Percentiles rank a stretch among this genome's conserved stretches.
phyloP scores from a whole-genome alignment of 2,329 filamentous ascomycete species.

The Fonsecaea pedrosoi region DNA sequence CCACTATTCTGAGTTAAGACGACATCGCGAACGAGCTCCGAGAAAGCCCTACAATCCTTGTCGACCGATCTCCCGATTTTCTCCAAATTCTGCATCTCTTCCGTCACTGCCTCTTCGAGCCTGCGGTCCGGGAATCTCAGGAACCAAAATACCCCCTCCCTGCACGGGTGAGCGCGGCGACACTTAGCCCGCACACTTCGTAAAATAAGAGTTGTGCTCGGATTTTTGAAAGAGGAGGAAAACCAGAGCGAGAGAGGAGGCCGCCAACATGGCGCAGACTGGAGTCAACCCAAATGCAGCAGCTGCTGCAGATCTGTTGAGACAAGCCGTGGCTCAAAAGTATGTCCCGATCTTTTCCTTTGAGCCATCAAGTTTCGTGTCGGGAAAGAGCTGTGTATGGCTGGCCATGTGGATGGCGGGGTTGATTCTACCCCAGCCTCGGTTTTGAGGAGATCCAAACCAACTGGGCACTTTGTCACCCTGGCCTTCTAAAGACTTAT shows the following conservation, averaged over 20 bases:
- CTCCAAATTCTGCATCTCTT: slow-evolving; percentile 38
- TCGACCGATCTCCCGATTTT: slow-evolving; percentile 35
- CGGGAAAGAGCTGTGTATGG: slow-evolving; percentile 18
- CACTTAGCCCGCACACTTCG: slow-evolving; percentile 4
- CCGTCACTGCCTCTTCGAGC: slow-evolving; percentile 31
- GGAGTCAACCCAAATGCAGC: slow-evolving; percentile 56
- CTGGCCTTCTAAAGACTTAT: not conserved
- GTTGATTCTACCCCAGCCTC: slow-evolving; percentile 20
- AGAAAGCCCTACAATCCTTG: slow-evolving; percentile 33
- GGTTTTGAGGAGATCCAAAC: slow-evolving; percentile 13
- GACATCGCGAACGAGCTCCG: slow-evolving; percentile 12
- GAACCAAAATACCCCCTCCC: slow-evolving; percentile 26
- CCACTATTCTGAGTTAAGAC: slow-evolving; percentile 11
- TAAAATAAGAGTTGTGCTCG: slow-evolving; percentile 9
- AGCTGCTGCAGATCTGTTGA: slow-evolving; percentile 63
- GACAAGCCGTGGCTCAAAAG: slow-evolving; percentile 65
- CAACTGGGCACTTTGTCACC: not conserved
- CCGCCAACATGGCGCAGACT: slow-evolving; percentile 40
- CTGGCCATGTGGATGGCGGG: slow-evolving; percentile 14
- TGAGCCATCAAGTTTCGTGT: slow-evolving; percentile 24
- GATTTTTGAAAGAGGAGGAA: slow-evolving; percentile 31
- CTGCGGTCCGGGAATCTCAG: slow-evolving; percentile 33
- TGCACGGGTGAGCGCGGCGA: slow-evolving; percentile 31
- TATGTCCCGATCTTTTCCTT: slow-evolving; percentile 51
- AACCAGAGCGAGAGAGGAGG: slow-evolving; percentile 4